Evolutionary conservation across 2,329 filamentous ascomycete genomes (phyloP).

Genomic region (Microsporum ferrugineum): DNA sequence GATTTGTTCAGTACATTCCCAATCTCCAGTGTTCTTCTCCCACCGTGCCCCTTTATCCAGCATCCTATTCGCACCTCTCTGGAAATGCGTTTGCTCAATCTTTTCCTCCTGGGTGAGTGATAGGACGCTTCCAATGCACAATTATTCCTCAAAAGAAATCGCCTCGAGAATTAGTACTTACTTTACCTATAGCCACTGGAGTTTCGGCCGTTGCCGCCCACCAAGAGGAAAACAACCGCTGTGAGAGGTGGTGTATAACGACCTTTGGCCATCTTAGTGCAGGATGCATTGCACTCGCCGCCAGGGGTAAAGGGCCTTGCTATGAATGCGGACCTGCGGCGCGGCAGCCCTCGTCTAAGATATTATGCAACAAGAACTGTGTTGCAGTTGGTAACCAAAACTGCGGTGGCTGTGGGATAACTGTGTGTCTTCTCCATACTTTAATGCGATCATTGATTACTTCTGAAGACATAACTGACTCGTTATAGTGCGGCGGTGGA

Average conservation of each 20-base stretch:
- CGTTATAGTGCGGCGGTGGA: not conserved
- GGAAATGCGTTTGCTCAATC: not conserved
- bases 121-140: not conserved
- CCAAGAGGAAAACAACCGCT: not conserved
- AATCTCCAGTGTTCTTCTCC: not conserved
- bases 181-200: not conserved
- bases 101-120: not conserved
- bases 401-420: not conserved
- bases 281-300: not conserved
- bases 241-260: not conserved
- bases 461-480: too few species aligned
- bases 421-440: not conserved
- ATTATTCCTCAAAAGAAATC: not conserved
- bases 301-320: not conserved
- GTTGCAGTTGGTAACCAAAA: not conserved
- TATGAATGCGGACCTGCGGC: not conserved
- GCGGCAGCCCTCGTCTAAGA: not conserved
- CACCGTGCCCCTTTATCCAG: not conserved
- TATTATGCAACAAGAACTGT: not conserved
- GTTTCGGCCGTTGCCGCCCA: not conserved
- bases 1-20: not conserved
- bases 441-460: too few species aligned
- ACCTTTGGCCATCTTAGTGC: not conserved
- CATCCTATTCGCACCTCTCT: not conserved
- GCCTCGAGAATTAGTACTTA: not conserved